These are phyloP conservation scores for Recurvomyces mirabilis DNA, from an alignment of 495 filamentous ascomycete species.

Conservation along the genomic window DNA sequence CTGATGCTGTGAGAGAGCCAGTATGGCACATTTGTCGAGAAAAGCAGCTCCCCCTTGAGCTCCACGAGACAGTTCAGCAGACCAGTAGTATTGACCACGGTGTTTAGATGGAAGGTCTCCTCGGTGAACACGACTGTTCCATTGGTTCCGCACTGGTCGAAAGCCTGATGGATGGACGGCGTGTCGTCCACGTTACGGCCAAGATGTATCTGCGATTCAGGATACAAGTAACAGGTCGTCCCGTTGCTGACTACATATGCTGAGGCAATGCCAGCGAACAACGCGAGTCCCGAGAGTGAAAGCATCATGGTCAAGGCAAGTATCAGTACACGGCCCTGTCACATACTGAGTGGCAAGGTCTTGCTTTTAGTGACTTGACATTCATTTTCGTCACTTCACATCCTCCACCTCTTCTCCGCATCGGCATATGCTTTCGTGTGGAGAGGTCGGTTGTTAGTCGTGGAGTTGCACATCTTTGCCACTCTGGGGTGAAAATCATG, in stretches of 20 bases:
- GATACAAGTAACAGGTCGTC: conserved; percentile 12
- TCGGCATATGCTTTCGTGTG: no score
- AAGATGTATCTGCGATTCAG: conserved; percentile 6
- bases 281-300: no score
- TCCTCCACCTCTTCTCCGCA: no score
- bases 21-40: conserved; percentile 35
- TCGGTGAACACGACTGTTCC: conserved; percentile 33
- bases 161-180: conserved; percentile 25
- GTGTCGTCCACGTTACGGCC: conserved; percentile 10
- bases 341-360: no score
- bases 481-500: no score
- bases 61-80: conserved; percentile 34
- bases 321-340: no score
- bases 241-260: conserved; percentile 17
- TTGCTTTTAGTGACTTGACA: no score
- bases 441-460: no score
- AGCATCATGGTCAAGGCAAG: no score
- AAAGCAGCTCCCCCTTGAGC: conserved; percentile 29
- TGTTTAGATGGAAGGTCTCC: conserved; percentile 11
- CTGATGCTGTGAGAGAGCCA: conserved; percentile 36
- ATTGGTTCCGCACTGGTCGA: conserved; percentile 32
- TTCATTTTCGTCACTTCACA: no score
- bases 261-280: no score
- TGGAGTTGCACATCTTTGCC: no score
- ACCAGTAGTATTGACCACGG: conserved; percentile 32